Evolutionary conservation across 768 basidiomycete species (phyloP), one percentile per base, ranked within the genome.

Genomic region (Wakefieldia striispora): DNA sequence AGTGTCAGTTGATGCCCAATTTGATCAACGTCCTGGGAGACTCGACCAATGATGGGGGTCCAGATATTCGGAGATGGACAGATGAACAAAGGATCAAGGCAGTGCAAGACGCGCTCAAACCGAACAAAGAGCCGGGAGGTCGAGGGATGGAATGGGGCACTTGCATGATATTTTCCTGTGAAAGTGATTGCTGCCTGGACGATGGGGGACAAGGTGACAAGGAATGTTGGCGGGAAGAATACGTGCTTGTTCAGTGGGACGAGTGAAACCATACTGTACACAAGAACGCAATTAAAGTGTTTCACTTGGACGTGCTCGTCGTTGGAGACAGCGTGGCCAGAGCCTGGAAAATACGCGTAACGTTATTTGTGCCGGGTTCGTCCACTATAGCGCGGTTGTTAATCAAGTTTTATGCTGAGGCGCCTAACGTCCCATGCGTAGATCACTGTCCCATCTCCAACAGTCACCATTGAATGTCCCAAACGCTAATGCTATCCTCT

Each of bases 141-240:
- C 70, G 72, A 36, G 86, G 86, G 0, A 94, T 98, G 91, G 92
- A 95, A 50, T 98, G 94, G 92, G 95, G 95, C 0, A 95, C 89
- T 1, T 84, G 87, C 49, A 74, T 95, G 72, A 76, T 98, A 10
- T 95, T 94, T 69, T 88, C 88, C 1, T 97, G 95, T 61, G 78
- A 79, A 59, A 77, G 76, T 40, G 91, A 95, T 65, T 97, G 94
- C 64, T 83, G 80, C 60, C 46, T 71, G 45, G 71, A 68, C 38
- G 74, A 70, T 20, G 72, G 68, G 6, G 73, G 72, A 10, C 68
- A 65, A 23, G 72, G 74, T 23, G 70, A 67, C 34, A 62, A 57
- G 49, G 69, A 71, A 14, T 68, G 65, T 21, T 92, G 89, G 89
- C 75, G 75, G 44, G 91, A 92, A 61, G 91, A 92, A 66, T 52